Evolutionary conservation across 768 basidiomycete species (phyloP).

Genomic region (Ramaria sp.): DNA sequence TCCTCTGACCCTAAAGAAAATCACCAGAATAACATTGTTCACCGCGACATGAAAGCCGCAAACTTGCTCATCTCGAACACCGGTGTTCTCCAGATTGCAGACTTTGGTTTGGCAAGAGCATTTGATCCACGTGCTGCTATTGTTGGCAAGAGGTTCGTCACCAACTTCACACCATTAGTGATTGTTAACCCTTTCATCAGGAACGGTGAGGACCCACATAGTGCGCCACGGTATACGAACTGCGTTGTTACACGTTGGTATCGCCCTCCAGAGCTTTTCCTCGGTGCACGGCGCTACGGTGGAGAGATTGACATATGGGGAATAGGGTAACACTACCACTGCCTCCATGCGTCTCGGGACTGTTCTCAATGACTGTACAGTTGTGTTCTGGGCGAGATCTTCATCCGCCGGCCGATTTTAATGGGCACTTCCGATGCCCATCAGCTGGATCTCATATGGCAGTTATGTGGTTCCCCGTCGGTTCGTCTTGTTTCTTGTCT

Average conservation of each 20-base stretch:
- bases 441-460: conserved; percentile 84
- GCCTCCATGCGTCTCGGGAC: not conserved
- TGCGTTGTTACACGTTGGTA: conserved; percentile 96
- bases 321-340: conserved; percentile 56
- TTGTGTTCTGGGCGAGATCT: conserved; percentile 98
- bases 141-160: conserved; percentile 22
- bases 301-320: conserved; percentile 98
- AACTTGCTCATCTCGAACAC: conserved; percentile 87
- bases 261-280: conserved; percentile 81
- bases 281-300: conserved; percentile 84
- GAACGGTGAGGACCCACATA: conserved; percentile 25
- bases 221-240: conserved; percentile 77
- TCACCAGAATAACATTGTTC: conserved; percentile 82
- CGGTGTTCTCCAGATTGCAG: conserved; percentile 81
- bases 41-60: conserved; percentile 98
- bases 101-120: conserved; percentile 90
- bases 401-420: conserved; percentile 73
- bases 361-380: conserved; percentile 27
- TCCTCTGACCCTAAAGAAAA: conserved; percentile 1
- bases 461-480: conserved; percentile 72
- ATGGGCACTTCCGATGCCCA: conserved; percentile 84
- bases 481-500: not conserved
- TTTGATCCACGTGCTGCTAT: conserved; percentile 39
- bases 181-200: conserved; percentile 1
- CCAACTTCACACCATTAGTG: not conserved